phyloP scores from a whole-genome alignment of 2,329 filamentous ascomycete genomes.

The Thielaviopsis ethacetica region DNA sequence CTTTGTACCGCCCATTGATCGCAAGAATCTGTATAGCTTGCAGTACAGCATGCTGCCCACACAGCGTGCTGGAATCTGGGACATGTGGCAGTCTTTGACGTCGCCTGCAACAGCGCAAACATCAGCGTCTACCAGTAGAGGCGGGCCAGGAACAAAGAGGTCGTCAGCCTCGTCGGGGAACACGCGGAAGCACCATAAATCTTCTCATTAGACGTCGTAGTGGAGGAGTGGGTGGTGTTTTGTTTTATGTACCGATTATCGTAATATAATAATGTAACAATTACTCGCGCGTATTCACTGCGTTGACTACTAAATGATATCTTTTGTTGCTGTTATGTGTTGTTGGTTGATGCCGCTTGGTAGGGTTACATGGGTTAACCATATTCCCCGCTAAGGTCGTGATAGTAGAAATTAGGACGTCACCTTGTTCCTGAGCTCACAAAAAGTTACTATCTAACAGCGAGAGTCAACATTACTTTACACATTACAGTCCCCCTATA shows the following conservation, averaged over 20 bases:
- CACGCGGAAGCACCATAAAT: constrained; percentile 3
- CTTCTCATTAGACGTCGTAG: not conserved
- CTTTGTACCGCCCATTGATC: constrained; percentile 87
- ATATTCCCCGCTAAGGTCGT: not conserved
- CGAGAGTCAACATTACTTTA: not conserved
- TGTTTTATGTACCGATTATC: not conserved
- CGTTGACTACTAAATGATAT: too few relatives aligned
- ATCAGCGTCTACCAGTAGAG: constrained; percentile 17
- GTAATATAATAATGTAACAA: not conserved
- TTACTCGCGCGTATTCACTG: not conserved
- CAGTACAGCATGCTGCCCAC: constrained; percentile 97
- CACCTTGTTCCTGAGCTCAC: too few relatives aligned
- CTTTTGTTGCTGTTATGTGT: not conserved
- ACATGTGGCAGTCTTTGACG: constrained; percentile 68
- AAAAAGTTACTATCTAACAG: too few relatives aligned
- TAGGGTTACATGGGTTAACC: not conserved
- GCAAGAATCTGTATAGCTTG: constrained; percentile 85
- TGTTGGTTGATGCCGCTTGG: not conserved
- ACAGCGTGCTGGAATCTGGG: constrained; percentile 58
- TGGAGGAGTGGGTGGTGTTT: not conserved
- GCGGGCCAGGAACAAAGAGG: constrained; percentile 16
- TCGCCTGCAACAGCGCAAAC: constrained; percentile 24
- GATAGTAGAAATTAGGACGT: not conserved
- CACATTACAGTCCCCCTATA: not conserved
- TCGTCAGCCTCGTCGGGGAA: not conserved